A percentile compares a stretch with the other conserved stretches of the same genome.
These are phyloP conservation scores for Penicillium salamii DNA, from an alignment of 495 filamentous ascomycete species.

Conservation along the genomic window DNA sequence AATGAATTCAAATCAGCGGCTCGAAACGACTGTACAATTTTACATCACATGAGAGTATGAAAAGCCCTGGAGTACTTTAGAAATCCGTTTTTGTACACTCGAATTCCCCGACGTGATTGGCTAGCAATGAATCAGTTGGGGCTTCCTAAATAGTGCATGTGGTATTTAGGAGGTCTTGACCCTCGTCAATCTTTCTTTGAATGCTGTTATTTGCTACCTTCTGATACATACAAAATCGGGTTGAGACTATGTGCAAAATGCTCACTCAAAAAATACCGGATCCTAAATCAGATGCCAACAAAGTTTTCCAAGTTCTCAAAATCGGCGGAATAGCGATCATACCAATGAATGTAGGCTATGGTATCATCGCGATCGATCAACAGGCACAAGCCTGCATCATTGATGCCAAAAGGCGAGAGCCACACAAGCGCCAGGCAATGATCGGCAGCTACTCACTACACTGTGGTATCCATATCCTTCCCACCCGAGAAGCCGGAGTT, in stretches of 20 bases:
- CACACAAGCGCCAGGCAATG: slow-evolving; percentile 27
- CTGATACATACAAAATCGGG: too few species aligned
- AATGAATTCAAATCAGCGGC: too few species aligned
- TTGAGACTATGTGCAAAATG: neutral
- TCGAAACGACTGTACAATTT: too few species aligned
- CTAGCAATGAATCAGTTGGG: too few species aligned
- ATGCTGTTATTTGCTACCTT: too few species aligned
- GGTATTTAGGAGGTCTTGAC: too few species aligned
- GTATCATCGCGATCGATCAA: slow-evolving; percentile 14
- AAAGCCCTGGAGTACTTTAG: too few species aligned
- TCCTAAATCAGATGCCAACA: slow-evolving; percentile 14
- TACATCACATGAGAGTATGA: too few species aligned
- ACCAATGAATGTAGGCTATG: slow-evolving; percentile 25
- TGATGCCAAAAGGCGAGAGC: slow-evolving; percentile 14
- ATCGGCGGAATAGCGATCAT: slow-evolving; percentile 23
- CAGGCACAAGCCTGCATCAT: slow-evolving; percentile 17
- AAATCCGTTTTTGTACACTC: too few species aligned
- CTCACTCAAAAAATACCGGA: neutral
- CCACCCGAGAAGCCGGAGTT: slow-evolving; percentile 7
- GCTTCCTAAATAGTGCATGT: too few species aligned
- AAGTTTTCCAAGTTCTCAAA: slow-evolving; percentile 21
- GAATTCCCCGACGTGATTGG: too few species aligned
- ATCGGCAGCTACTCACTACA: slow-evolving; percentile 22
- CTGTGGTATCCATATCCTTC: slow-evolving; percentile 13
- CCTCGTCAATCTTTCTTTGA: too few species aligned